phyloP scores from a whole-genome alignment of 164 flowering plant genomes.

The Stephania cephalantha region DNA sequence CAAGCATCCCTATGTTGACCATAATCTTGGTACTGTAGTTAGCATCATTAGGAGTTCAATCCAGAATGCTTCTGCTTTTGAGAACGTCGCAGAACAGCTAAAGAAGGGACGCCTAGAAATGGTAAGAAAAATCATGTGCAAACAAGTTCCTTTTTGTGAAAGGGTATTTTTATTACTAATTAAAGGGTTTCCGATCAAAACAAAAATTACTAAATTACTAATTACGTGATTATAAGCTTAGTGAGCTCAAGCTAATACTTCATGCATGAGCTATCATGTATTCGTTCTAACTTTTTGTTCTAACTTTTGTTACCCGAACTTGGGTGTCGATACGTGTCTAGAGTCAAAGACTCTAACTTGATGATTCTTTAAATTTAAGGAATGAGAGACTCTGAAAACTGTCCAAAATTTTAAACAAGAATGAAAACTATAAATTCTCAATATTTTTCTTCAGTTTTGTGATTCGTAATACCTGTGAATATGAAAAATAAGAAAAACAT shows the following conservation, averaged over 20 bases:
- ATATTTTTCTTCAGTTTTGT: too few relatives aligned
- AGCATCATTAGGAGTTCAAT: constrained; percentile 60
- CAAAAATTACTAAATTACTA: too few relatives aligned
- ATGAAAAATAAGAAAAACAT: too few relatives aligned
- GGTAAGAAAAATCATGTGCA: constrained; percentile 30
- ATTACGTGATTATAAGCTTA: neutral
- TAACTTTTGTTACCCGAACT: neutral
- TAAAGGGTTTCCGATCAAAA: too few relatives aligned
- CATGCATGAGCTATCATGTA: neutral
- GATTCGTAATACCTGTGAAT: too few relatives aligned
- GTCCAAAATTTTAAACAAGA: too few relatives aligned
- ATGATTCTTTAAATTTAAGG: too few relatives aligned
- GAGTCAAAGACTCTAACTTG: too few relatives aligned
- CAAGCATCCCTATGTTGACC: constrained; percentile 78
- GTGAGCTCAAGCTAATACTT: neutral
- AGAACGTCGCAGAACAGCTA: constrained; percentile 50
- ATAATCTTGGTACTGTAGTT: constrained; percentile 59
- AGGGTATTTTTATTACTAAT: neutral
- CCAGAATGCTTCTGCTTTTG: constrained; percentile 67
- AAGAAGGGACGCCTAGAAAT: constrained; percentile 36
- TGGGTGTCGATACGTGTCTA: too few relatives aligned
- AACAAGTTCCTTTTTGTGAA: neutral
- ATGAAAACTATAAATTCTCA: too few relatives aligned
- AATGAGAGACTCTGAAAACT: too few relatives aligned
- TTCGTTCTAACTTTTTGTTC: neutral